Evolutionary conservation across 1,284 basidiomycete species (phyloP).

Genomic region (Ceratobasidium theobromae): DNA sequence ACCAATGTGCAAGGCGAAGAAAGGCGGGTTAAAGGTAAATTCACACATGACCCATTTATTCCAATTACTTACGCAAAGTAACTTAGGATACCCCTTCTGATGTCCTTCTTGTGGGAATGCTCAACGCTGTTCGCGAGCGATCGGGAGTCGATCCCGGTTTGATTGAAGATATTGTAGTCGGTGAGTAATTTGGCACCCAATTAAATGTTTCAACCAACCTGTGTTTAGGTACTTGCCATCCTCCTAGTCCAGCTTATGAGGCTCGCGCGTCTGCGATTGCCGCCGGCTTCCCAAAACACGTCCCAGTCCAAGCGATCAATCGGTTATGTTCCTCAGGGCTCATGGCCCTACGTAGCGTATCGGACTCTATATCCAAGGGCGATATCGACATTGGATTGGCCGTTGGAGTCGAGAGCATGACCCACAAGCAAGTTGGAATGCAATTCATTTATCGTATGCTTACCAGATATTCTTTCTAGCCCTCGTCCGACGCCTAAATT

Average conservation of each 20-base stretch:
- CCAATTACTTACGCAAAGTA: background rate
- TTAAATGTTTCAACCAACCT: slow-evolving; percentile 9
- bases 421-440: slow-evolving; percentile 58
- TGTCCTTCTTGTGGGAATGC: slow-evolving; percentile 66
- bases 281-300: slow-evolving; percentile 74
- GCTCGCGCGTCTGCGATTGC: slow-evolving; percentile 78
- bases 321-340: slow-evolving; percentile 82
- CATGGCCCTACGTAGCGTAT: slow-evolving; percentile 79
- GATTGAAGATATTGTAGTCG: slow-evolving; percentile 81
- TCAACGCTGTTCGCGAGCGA: slow-evolving; percentile 58
- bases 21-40: slow-evolving; percentile 67
- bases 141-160: slow-evolving; percentile 56
- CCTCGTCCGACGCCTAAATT: slow-evolving; percentile 76
- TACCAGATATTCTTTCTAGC: slow-evolving; percentile 45
- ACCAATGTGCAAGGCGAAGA: slow-evolving; percentile 72
- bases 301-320: slow-evolving; percentile 80
- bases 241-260: slow-evolving; percentile 71
- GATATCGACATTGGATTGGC: slow-evolving; percentile 70
- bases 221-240: slow-evolving; percentile 71
- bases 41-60: background rate
- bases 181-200: slow-evolving; percentile 46
- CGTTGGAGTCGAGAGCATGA: slow-evolving; percentile 84
- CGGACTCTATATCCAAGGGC: slow-evolving; percentile 73
- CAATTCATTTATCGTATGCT: background rate
- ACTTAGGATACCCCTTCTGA: slow-evolving; percentile 63